Evolutionary conservation across 192 early-diverging fungal species (phyloP).

Genomic region (Diversispora epigaea): DNA sequence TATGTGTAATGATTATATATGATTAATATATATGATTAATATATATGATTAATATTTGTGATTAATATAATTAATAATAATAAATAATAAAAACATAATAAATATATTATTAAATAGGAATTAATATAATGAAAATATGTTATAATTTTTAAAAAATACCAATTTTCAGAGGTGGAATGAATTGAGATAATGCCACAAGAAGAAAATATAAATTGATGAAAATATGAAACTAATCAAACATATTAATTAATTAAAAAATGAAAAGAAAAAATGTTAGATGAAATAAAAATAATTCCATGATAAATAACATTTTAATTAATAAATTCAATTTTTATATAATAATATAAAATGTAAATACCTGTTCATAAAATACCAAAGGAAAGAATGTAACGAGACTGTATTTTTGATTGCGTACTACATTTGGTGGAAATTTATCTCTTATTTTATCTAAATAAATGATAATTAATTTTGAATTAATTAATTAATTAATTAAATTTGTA

Average conservation of each 20-base stretch:
- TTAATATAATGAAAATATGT: no score
- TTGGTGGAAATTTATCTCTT: conserved; percentile 66
- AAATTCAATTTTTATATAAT: background rate
- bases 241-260: background rate
- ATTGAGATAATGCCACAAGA: conserved; percentile 88
- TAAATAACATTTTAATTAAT: no score
- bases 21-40: no score
- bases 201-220: conserved; percentile 97
- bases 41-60: no score
- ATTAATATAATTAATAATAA: no score
- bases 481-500: background rate
- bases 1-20: no score
- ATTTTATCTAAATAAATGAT: conserved; percentile 40
- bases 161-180: conserved; percentile 83
- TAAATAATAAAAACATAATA: no score
- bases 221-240: conserved; percentile 74
- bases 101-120: no score
- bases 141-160: conserved; percentile 40
- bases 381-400: conserved; percentile 80
- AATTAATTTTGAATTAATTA: background rate
- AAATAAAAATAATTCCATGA: conserved; percentile 18
- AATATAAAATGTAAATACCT: conserved; percentile 43
- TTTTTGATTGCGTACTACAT: conserved; percentile 86
- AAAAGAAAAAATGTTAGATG: background rate
- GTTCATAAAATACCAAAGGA: conserved; percentile 79